These are phyloP conservation scores for Eucalyptus caleyi DNA, from an alignment of 345 rosid genomes.

Conservation along the genomic window DNA sequence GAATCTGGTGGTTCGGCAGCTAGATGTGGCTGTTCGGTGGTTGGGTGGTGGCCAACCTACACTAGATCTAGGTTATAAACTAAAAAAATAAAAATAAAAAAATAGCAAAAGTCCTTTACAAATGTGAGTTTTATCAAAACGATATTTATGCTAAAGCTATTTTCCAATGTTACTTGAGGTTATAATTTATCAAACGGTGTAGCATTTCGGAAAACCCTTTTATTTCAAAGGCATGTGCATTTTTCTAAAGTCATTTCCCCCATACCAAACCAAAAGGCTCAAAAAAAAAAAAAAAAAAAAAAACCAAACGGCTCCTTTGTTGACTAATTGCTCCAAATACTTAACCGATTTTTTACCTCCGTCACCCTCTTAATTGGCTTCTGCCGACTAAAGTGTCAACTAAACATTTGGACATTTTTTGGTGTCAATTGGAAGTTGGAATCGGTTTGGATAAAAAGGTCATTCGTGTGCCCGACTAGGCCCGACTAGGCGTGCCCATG, in stretches of 20 bases:
- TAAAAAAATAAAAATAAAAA: too few species aligned
- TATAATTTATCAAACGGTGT: too few species aligned
- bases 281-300: too few species aligned
- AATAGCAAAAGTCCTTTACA: too few species aligned
- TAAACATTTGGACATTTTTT: not conserved
- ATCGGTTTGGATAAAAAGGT: not conserved
- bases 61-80: accelerated
- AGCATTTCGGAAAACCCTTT: accelerated
- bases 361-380: not conserved
- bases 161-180: too few species aligned
- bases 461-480: not conserved
- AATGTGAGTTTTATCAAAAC: too few species aligned
- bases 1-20: accelerated
- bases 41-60: too few species aligned
- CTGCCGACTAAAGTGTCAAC: not conserved
- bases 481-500: not conserved
- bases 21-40: accelerated
- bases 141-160: accelerated
- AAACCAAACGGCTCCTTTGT: too few species aligned
- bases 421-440: not conserved
- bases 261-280: accelerated
- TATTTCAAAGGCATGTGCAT: accelerated
- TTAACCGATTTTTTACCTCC: accelerated
- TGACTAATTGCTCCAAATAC: not conserved
- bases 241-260: too few species aligned